These are phyloP conservation scores for Backusella sp. DNA, from an alignment of 192 early-diverging fungal genomes.

Conservation along the genomic window DNA sequence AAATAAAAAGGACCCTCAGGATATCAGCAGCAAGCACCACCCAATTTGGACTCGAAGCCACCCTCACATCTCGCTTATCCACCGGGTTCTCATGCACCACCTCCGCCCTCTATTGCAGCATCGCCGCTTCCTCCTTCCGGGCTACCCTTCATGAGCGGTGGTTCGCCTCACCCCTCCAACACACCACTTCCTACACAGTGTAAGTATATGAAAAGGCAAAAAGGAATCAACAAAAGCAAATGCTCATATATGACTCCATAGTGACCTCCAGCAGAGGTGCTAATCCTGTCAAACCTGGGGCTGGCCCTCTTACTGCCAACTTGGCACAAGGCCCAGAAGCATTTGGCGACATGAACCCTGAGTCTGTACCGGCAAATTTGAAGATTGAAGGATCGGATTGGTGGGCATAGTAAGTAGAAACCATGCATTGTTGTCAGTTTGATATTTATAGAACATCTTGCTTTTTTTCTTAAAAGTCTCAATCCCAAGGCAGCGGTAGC, in stretches of 20 bases:
- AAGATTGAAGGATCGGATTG: slow-evolving; percentile 85
- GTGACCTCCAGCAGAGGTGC: slow-evolving; percentile 8
- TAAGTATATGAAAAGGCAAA: background rate
- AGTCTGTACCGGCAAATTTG: slow-evolving; percentile 66
- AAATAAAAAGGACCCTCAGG: background rate
- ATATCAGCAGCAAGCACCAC: slow-evolving; percentile 25
- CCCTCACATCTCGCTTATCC: slow-evolving; percentile 35
- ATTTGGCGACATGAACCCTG: slow-evolving; percentile 77
- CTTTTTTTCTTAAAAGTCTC: slow-evolving; percentile 36
- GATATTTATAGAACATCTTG: background rate
- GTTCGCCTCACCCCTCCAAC: slow-evolving; percentile 6
- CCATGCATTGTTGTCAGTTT: background rate
- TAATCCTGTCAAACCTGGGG: background rate
- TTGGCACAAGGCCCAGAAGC: background rate
- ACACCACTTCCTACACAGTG: slow-evolving; percentile 17
- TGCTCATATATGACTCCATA: background rate
- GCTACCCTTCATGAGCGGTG: slow-evolving; percentile 10
- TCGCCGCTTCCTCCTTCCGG: slow-evolving; percentile 15
- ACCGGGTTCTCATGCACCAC: slow-evolving; percentile 11
- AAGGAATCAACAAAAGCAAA: background rate
- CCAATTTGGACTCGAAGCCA: slow-evolving; percentile 47
- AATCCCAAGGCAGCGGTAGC: slow-evolving; percentile 51
- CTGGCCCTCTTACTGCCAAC: background rate
- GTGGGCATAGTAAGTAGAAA: slow-evolving; percentile 66
- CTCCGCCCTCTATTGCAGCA: background rate